A percentile compares a stretch with the other conserved stretches of the same genome.
phyloP scores from a whole-genome alignment of 192 early-diverging fungal genomes.

The Backusella tuberculispora region DNA sequence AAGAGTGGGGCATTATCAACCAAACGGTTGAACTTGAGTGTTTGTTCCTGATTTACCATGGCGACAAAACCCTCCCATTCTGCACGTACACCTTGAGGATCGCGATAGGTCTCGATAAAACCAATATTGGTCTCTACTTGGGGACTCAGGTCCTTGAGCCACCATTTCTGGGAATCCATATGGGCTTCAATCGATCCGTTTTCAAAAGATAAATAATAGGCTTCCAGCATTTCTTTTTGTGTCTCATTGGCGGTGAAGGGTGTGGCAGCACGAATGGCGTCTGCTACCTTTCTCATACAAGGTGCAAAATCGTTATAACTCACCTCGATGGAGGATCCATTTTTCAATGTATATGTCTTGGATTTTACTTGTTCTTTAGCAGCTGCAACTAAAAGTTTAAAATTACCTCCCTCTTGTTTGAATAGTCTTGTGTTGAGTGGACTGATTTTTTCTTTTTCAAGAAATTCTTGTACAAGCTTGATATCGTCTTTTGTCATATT shows the following conservation, averaged over 20 bases:
- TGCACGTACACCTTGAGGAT: constrained; percentile 63
- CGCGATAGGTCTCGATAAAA: constrained; percentile 66
- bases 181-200: constrained; percentile 64
- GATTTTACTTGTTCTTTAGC: constrained; percentile 30
- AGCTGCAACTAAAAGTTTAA: constrained; percentile 44
- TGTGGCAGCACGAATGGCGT: constrained; percentile 47
- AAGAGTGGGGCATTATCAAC: constrained; percentile 55
- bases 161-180: constrained; percentile 56
- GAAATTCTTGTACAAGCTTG: constrained; percentile 39
- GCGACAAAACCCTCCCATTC: constrained; percentile 73
- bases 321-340: constrained; percentile 45
- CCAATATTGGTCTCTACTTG: constrained; percentile 66
- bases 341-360: constrained; percentile 32
- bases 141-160: constrained; percentile 63
- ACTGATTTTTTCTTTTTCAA: constrained; percentile 37
- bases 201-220: constrained; percentile 52
- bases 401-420: constrained; percentile 37
- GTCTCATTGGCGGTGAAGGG: constrained; percentile 57
- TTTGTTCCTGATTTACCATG: constrained; percentile 65
- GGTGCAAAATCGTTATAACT: constrained; percentile 53
- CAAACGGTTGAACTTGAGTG: constrained; percentile 57
- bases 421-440: constrained; percentile 41
- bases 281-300: constrained; percentile 44
- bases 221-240: constrained; percentile 55
- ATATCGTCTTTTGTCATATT: constrained; percentile 58